phyloP scores from a whole-genome alignment of 129 eudicot genomes.

The Flaveria brownii region DNA sequence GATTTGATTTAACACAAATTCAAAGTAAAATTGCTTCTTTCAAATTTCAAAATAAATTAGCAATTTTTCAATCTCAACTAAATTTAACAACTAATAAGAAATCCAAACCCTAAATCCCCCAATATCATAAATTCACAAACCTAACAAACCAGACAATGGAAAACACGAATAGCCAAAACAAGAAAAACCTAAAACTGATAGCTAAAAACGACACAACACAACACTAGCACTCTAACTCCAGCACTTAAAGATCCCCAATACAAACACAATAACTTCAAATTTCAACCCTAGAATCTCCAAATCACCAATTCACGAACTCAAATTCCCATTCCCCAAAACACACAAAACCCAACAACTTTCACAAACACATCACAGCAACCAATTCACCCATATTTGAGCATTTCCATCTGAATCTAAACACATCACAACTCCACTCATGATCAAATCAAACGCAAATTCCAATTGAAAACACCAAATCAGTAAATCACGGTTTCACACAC shows the following conservation, averaged over 20 bases:
- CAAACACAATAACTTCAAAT: constrained; percentile 1
- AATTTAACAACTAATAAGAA: neutral
- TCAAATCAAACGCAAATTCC: constrained; percentile 4
- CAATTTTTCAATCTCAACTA: neutral
- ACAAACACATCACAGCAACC: constrained; percentile 2
- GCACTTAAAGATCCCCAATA: constrained; percentile 1
- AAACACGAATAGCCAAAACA: neutral
- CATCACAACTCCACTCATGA: constrained; percentile 7
- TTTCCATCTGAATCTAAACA: constrained; percentile 11
- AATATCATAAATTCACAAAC: neutral
- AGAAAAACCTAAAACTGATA: neutral
- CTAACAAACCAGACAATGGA: too few species aligned
- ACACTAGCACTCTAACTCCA: constrained; percentile 7
- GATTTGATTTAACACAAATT: neutral
- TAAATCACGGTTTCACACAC: neutral
- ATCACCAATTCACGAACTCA: constrained; percentile 11
- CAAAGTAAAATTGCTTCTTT: neutral
- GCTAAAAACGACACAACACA: neutral
- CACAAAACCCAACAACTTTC: neutral
- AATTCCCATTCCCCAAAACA: constrained; percentile 8
- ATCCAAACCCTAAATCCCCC: neutral
- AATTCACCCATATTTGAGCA: neutral
- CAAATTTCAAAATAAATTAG: neutral
- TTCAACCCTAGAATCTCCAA: constrained; percentile 1
- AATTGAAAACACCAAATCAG: constrained; percentile 11